Base-by-base conservation (phyloP, 805 yeast genomes). In the Candida endomychidarum region DNA sequence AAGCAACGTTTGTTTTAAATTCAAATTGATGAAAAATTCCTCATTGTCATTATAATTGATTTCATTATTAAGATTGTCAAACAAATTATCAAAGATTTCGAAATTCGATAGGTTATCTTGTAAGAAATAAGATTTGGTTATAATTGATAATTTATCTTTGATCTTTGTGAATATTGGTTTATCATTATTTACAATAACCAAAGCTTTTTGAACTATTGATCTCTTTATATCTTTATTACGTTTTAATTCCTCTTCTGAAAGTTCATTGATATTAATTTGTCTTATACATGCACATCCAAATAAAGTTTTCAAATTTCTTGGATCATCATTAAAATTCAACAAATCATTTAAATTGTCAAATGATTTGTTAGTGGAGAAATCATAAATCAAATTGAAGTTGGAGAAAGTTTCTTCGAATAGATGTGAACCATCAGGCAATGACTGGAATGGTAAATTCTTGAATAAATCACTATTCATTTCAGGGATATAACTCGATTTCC, bases 401-500 rank as follows among this genome's bases (percentile, higher is more conserved):
- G 96, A 83, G 55, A 90, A 88, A 0, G 96, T 89, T 60, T 93
- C 98, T 57, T 89, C 95, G 56, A 82, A 91, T 16, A 90, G 73
- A 59, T 93, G 99, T 2, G 95, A 83, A 4, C 98, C 98, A 62
- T 93, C 99, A 0, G 99, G 98, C 16, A 93, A 66, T 1, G 96
- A 95, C 57, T 90, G 97, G 56, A 93, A 93, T 2, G 99, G 95
- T 29, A 93, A 63, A 53, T 83, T 80, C 8, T 93, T 89, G 90
- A 96, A 93, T 14, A 84, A 63, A 24, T 57, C 50, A 27, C 61
- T 52, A 10, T 48, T 48, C 38, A 63, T 59, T 30, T 64, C 63
- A 2, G 55, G 50, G 22, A 62, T 61, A 43, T 66, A 65, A 53
- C 76, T 79, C 15, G 82, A 72, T 37, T 56, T 56, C 88, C 96